Evolutionary conservation across 2,329 filamentous ascomycete species (phyloP), one percentile per base, ranked within the genome.

Genomic region (Pyricularia sp.): DNA sequence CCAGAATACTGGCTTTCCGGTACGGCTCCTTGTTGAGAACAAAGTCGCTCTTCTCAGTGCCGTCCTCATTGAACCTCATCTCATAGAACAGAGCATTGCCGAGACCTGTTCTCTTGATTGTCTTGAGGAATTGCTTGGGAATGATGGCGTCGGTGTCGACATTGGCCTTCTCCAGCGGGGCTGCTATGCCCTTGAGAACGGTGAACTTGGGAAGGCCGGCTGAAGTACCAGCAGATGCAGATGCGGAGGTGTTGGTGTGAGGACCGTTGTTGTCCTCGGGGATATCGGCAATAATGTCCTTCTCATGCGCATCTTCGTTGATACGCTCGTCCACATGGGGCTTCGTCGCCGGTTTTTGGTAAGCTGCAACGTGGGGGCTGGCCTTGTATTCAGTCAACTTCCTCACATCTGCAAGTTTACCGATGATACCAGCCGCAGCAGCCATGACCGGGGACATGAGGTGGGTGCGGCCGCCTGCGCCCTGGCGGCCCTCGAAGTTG

Each of bases 111-210:
- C 95, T 92, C 86, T 98, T 98, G 82, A 98, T 98, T 59, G 95
- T 99, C 84, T 98, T 99, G 72, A 99, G 87, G 83, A 98, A 99
- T 79, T 99, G 95, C 82, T 99, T 99, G 72, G 95, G 95, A 74
- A 99, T 99, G 80, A 98, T 97, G 77, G 94, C 94, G 76, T 99
- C 95, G n/a, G 95, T 99, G 82, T 99, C 95, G 74, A 97, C 89
- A 79, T 99, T 99, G 73, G 91, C 85, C 75, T 91, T 88, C 71
- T 97, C 92, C 79, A 99, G 83, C 2, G 93, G 92, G 12, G 94
- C 95, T 1, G 93, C 93, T 72, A 94, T 90, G 69, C 94, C 95
- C 81, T 91, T 94, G 73, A 96, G 87, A 65, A 88, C 86, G 28
- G 87, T 88, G 81, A 98, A 98, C 77, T 92, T 92, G 72, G 92